These are phyloP conservation scores for Solanum pennellii DNA, from an alignment of 257 asterid species.

Conservation along the genomic window DNA sequence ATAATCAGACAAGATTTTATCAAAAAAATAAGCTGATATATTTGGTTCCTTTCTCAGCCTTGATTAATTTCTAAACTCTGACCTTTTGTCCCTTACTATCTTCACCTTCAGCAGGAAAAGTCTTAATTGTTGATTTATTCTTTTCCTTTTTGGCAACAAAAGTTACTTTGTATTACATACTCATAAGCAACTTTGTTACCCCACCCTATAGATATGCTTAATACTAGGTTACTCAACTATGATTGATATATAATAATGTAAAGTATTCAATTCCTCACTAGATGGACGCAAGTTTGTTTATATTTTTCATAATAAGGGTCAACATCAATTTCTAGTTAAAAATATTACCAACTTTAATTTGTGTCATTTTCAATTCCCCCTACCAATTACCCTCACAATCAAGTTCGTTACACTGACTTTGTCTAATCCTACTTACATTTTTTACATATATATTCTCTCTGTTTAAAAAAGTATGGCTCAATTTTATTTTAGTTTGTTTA, in stretches of 20 bases:
- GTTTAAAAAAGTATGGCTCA: no score
- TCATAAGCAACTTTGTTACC: not conserved
- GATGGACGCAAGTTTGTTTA: not conserved
- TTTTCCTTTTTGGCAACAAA: not conserved
- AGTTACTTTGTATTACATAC: not conserved
- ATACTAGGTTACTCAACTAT: not conserved
- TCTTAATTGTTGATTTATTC: not conserved
- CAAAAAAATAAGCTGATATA: not conserved
- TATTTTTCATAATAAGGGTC: not conserved
- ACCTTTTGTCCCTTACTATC: not conserved
- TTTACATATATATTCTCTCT: rapidly evolving
- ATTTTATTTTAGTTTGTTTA: no score
- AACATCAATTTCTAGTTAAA: not conserved
- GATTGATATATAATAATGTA: not conserved
- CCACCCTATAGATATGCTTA: not conserved
- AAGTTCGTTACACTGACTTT: not conserved
- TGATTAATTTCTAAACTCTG: not conserved
- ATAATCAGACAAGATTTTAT: not conserved
- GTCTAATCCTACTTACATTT: not conserved
- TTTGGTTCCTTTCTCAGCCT: not conserved
- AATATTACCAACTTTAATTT: not conserved
- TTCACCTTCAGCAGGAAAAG: not conserved
- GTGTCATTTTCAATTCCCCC: not conserved
- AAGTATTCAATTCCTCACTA: not conserved
- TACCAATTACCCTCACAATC: not conserved